Conservation (phyloP, 2,329 filamentous ascomycete genomes). For the Beauveria bassiana region DNA sequence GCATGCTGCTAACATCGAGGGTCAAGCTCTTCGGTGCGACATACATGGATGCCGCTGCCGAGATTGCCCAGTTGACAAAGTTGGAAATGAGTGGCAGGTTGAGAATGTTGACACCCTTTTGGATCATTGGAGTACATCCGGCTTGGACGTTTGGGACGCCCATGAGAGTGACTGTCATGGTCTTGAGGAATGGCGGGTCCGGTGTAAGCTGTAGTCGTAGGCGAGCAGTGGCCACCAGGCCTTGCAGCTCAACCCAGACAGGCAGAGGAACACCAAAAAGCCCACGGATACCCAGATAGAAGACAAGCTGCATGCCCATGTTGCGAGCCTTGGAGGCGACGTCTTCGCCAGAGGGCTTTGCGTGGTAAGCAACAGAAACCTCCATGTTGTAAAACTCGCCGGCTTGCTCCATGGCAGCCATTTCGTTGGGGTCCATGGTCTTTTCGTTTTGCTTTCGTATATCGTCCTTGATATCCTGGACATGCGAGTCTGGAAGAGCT, state of each 20-base stretch:
- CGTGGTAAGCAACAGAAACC: conserved; percentile 84
- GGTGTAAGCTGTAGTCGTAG: conserved; percentile 79
- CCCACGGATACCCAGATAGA: conserved; percentile 85
- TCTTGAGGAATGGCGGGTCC: conserved; percentile 86
- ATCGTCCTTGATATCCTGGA: conserved; percentile 72
- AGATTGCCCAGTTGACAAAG: conserved; percentile 94
- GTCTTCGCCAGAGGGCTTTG: conserved; percentile 61
- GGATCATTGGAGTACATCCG: conserved; percentile 86
- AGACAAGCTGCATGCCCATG: conserved; percentile 95
- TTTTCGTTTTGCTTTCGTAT: conserved; percentile 73
- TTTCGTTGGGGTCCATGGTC: conserved; percentile 76
- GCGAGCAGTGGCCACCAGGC: conserved; percentile 81
- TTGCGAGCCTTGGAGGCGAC: conserved; percentile 80
- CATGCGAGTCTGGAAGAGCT: conserved; percentile 66
- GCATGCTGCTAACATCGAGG: conserved; percentile 80
- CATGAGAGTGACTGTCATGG: conserved; percentile 88
- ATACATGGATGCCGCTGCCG: conserved; percentile 79
- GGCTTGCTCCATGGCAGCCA: conserved; percentile 81
- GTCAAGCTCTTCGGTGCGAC: conserved; percentile 93
- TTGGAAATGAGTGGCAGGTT: conserved; percentile 91
- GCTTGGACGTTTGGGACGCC: conserved; percentile 84
- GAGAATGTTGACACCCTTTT: conserved; percentile 81
- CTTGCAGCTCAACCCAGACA: conserved; percentile 82
- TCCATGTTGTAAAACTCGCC: conserved; percentile 92
- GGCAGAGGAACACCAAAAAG: conserved; percentile 83